Base-by-base conservation (phyloP, 805 yeast species). In the Myxozyma mucilagina region DNA sequence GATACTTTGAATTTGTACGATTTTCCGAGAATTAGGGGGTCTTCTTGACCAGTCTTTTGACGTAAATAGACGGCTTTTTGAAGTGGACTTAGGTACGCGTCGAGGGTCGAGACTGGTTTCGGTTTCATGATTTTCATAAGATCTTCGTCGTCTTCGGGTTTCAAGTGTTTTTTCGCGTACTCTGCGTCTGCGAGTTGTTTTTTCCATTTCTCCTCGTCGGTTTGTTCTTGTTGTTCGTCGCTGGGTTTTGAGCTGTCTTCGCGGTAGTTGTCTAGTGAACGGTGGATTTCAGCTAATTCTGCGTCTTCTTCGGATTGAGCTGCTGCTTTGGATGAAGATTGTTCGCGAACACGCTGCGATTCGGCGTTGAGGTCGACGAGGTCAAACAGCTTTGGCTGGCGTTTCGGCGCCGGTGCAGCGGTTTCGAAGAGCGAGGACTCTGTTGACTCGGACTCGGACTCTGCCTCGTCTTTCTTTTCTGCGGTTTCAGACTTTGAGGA, bases 1-100 rank as follows among this genome's bases (percentile, higher is more conserved):
- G 84, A 77, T 55, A 93, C 79, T 38, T 79, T 75, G 64, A 93
- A 76, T 65, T 79, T 81, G 74, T 84, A 87, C 42, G 71, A 65
- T 56, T 78, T 76, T 38, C 84, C 86, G 31, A 18, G n/a, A 35
- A 59, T 59, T 14, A 62, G 47, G 31, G 60, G 60, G 38, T 59
- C 47, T 2, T 58, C 66, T 5, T 20, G 48, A 8, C 67, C 67
- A 4, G 48, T 51, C 29, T 47, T 56, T 54, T 63, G 67, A 10
- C 32, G 36, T 14, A 57, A 48, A 24, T 57, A 63, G 13, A 63
- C 67, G 8, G 67, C 67, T 38, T 53, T 53, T 36, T 62, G 65
- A 20, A 59, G 16, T 14, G 63, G 64, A 34, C 57, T 51, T 35
- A 63, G 36, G 44, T 57, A 57, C 11, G 31, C 24, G 24, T 63